These are phyloP conservation scores for Aspergillus glaucus DNA, from an alignment of 2,329 filamentous ascomycete species.

Conservation along the genomic window DNA sequence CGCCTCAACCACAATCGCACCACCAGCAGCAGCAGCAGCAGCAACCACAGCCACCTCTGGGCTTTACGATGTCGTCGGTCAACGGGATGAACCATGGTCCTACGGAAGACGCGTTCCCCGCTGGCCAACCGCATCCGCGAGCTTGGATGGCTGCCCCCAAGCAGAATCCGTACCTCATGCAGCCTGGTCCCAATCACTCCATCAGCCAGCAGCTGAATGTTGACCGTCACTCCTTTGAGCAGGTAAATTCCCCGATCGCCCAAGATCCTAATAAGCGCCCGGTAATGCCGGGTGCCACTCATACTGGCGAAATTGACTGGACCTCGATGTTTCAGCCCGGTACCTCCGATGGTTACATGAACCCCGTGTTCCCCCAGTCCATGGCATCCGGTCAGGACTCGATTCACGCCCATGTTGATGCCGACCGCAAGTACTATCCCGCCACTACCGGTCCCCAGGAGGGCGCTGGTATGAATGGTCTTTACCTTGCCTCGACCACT, in stretches of 20 bases:
- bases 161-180: slow-evolving; percentile 39
- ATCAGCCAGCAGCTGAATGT: slow-evolving; percentile 36
- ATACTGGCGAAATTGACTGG: slow-evolving; percentile 60
- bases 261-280: slow-evolving; percentile 36
- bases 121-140: slow-evolving; percentile 34
- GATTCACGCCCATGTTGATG: slow-evolving; percentile 60
- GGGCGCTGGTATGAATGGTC: slow-evolving; percentile 38
- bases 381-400: slow-evolving; percentile 62
- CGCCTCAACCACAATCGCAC: too few relatives aligned
- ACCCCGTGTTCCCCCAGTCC: slow-evolving; percentile 58
- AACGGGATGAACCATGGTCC: slow-evolving; percentile 38
- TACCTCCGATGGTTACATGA: slow-evolving; percentile 61
- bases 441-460: slow-evolving; percentile 40
- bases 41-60: slow-evolving; percentile 21
- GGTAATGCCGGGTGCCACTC: slow-evolving; percentile 57
- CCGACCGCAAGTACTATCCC: slow-evolving; percentile 49
- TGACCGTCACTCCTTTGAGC: slow-evolving; percentile 38
- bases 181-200: slow-evolving; percentile 35
- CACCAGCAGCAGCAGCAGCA: too few relatives aligned
- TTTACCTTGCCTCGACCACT: slow-evolving; percentile 43
- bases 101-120: slow-evolving; percentile 28
- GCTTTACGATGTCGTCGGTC: slow-evolving; percentile 37
- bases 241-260: slow-evolving; percentile 36
- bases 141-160: slow-evolving; percentile 41
- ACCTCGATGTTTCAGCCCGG: slow-evolving; percentile 71